Evolutionary conservation across 805 yeast species (phyloP), one percentile per base, ranked within the genome.

Genomic region (Vanderwaltozyma tropicalis): DNA sequence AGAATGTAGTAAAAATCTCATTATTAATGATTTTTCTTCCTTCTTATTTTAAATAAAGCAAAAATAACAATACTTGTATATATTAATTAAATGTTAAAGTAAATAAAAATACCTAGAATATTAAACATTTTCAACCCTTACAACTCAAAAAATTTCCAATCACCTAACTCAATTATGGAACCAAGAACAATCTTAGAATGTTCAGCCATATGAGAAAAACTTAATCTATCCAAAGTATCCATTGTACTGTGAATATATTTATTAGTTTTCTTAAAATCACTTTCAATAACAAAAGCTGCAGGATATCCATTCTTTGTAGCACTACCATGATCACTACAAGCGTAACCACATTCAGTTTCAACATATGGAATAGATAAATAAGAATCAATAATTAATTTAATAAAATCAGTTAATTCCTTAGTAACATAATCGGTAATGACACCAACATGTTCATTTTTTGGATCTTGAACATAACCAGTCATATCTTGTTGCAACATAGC

Each of bases 401-500:
- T 57, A 52, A 78, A 85, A 9, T 68, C 62, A 34, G 76, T 78
- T 43, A 85, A 69, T 4, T 47, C 61, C 0, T 59, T 56, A 19
- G 77, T 67, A 1, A 81, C 77, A 55, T 71, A 77, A 63, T 86
- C 95, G 2, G 74, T 72, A 41, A 87, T 75, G 31, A 89, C 67
- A n/a, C 96, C 96, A 49, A 88, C 70, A 55, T 86, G 58, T 66
- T 76, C 48, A 55, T 63, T 40, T 70, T 80, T 21, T 45, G 78
- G 63, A 30, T 68, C 71, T 25, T 67, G 65, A 2, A 79, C 72
- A 53, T 68, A 85, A 0, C 95, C 96, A 3, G 95, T 82, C 95
- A 88, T 88, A 57, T 89, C 98, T 57, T 86, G 94, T 61, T 89
- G 96, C 28, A 89, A 65, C 92, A 87, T 80, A 5, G 88, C 87